Evolutionary conservation across 2,329 filamentous ascomycete species (phyloP).

Genomic region (Colletotrichum australisinense): DNA sequence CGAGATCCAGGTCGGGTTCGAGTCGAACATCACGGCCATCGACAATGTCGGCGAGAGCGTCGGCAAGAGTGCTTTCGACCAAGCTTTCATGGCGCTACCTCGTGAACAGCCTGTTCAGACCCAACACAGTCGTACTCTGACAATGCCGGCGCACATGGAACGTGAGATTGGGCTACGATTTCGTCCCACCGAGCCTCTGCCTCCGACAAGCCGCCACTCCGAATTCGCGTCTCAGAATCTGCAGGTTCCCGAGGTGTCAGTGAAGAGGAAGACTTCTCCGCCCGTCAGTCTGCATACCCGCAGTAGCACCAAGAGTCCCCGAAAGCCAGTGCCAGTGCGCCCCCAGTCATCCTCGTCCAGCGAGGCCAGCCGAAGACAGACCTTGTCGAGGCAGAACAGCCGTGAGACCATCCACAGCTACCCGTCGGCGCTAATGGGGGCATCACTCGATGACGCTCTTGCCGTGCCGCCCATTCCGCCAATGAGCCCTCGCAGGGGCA

Average conservation of each 20-base stretch:
- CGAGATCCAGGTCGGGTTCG: constrained; percentile 33
- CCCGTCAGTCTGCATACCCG: constrained; percentile 58
- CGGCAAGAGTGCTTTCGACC: constrained; percentile 43
- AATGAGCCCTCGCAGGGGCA: constrained; percentile 39
- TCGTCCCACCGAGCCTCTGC: constrained; percentile 1
- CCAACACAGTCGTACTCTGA: constrained; percentile 42
- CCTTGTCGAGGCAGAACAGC: constrained; percentile 34
- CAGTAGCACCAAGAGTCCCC: constrained; percentile 48
- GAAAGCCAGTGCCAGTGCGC: constrained; percentile 46
- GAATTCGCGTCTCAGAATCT: constrained; percentile 28
- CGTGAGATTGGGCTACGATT: constrained; percentile 38
- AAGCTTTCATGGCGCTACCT: constrained; percentile 37
- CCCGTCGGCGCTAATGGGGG: constrained; percentile 35
- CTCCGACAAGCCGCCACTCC: neutral
- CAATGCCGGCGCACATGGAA: constrained; percentile 44
- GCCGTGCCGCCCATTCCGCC: constrained; percentile 38
- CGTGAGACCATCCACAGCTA: constrained; percentile 39
- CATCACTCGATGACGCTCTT: constrained; percentile 26
- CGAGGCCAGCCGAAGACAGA: constrained; percentile 29
- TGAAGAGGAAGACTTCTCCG: constrained; percentile 49
- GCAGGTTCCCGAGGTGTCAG: constrained; percentile 41
- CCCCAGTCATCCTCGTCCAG: constrained; percentile 48
- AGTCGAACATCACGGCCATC: constrained; percentile 38
- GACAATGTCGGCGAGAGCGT: constrained; percentile 39
- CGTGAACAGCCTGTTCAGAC: neutral